Evolutionary conservation across 192 early-diverging fungal genomes (phyloP).

Genomic region (Backusella liffmaniae): DNA sequence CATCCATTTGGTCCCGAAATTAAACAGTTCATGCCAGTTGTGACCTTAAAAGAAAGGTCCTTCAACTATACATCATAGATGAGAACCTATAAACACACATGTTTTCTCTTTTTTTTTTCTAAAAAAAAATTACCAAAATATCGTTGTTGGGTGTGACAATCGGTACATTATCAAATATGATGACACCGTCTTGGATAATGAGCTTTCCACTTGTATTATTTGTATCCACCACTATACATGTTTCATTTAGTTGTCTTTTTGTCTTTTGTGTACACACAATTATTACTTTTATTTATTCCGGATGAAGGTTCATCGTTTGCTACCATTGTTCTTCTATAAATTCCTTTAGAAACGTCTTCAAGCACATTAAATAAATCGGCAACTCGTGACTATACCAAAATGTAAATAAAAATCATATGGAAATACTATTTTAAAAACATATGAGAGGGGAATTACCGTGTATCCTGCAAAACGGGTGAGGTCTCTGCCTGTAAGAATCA

Average conservation of each 20-base stretch:
- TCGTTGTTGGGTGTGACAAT: conserved; percentile 77
- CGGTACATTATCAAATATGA: conserved; percentile 71
- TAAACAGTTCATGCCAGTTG: conserved; percentile 71
- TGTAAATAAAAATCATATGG: background rate
- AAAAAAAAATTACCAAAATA: conserved; percentile 34
- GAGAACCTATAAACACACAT: background rate
- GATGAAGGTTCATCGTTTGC: conserved; percentile 31
- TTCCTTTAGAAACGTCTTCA: conserved; percentile 54
- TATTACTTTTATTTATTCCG: conserved; percentile 33
- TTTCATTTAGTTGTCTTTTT: background rate
- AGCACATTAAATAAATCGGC: conserved; percentile 58
- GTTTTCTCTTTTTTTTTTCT: background rate
- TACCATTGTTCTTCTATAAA: conserved; percentile 54
- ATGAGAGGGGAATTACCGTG: conserved; percentile 30
- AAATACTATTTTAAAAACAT: background rate
- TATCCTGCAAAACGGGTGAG: conserved; percentile 65
- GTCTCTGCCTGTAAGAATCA: conserved; percentile 62
- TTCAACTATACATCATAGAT: conserved; percentile 45
- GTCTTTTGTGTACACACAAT: background rate
- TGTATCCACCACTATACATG: conserved; percentile 35
- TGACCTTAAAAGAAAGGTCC: conserved; percentile 66
- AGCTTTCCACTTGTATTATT: conserved; percentile 52
- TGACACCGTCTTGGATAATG: conserved; percentile 51
- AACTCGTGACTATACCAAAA: conserved; percentile 44
- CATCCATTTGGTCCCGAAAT: conserved; percentile 67